A percentile compares a stretch with the other conserved stretches of the same genome.
Conservation (phyloP, 495 filamentous ascomycete genomes). For the Trichoderma parareesei region DNA sequence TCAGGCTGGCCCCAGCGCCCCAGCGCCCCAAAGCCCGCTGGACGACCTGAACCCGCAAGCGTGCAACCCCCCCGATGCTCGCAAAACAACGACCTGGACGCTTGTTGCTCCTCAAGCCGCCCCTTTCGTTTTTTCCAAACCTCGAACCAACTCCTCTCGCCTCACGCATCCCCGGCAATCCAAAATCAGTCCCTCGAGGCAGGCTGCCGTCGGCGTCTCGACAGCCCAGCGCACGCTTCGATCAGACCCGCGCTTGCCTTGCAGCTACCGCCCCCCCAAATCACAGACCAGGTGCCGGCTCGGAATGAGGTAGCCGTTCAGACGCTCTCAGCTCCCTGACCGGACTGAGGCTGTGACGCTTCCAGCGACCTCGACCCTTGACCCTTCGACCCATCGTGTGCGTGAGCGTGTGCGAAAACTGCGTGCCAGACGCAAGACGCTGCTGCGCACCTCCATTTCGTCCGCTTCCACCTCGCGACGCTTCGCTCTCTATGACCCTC, state of each 20-base stretch:
- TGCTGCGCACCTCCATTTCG: slow-evolving; percentile 18
- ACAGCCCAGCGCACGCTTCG: neutral
- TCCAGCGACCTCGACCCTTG: slow-evolving; percentile 5
- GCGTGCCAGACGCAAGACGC: slow-evolving; percentile 10
- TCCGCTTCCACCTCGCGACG: slow-evolving; percentile 12
- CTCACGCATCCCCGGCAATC: slow-evolving; percentile 3
- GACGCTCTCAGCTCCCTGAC: slow-evolving; percentile 44
- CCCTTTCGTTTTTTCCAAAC: slow-evolving; percentile 1
- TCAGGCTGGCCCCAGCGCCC: neutral
- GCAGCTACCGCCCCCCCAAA: neutral
- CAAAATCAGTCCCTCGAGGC: neutral
- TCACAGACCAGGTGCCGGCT: neutral
- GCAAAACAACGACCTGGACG: slow-evolving; percentile 7
- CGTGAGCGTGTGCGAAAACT: too few species aligned
- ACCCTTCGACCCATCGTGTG: slow-evolving; percentile 5
- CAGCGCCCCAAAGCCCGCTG: neutral
- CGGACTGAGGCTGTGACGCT: slow-evolving; percentile 36
- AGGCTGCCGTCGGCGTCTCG: slow-evolving; percentile 6
- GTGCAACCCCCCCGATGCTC: slow-evolving; percentile 2
- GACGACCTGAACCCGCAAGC: neutral
- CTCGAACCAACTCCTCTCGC: neutral
- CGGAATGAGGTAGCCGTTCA: slow-evolving; percentile 46
- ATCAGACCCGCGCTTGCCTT: slow-evolving; percentile 5
- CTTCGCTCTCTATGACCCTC: slow-evolving; percentile 38
- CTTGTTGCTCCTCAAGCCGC: neutral